Conservation (phyloP, 2,329 filamentous ascomycete genomes). For the Pseudogymnoascus sp. region DNA sequence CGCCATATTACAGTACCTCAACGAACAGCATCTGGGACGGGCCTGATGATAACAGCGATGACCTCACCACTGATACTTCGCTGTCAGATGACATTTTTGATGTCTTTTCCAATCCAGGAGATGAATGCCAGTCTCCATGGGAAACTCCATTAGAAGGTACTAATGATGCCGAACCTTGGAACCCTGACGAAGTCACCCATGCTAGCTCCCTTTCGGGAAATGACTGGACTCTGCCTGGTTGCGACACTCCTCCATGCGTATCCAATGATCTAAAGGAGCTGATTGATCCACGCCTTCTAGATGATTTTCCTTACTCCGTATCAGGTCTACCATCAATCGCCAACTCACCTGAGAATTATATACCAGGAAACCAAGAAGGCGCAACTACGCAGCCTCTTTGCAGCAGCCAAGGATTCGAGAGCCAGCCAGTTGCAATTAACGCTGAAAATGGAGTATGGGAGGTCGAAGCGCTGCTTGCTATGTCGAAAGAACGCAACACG, state of each 20-base stretch:
- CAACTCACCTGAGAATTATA: neutral
- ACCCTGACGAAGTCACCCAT: slow-evolving; percentile 11
- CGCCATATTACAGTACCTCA: slow-evolving; percentile 14
- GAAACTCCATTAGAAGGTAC: slow-evolving; percentile 17
- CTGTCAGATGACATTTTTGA: slow-evolving; percentile 17
- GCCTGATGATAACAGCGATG: slow-evolving; percentile 12
- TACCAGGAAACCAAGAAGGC: neutral
- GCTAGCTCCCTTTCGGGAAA: too few species aligned
- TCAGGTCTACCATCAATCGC: neutral
- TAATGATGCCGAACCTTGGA: slow-evolving; percentile 16
- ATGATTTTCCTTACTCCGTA: neutral
- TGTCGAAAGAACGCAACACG: slow-evolving; percentile 19
- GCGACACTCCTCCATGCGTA: slow-evolving; percentile 11
- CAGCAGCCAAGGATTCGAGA: neutral
- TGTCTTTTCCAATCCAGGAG: slow-evolving; percentile 14
- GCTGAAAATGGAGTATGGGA: neutral
- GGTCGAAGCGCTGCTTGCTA: slow-evolving; percentile 22
- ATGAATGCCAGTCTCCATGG: slow-evolving; percentile 16
- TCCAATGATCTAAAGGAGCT: neutral
- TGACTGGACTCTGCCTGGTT: too few species aligned
- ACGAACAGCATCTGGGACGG: slow-evolving; percentile 14
- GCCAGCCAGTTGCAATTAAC: neutral
- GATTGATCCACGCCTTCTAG: neutral
- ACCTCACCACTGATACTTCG: slow-evolving; percentile 18
- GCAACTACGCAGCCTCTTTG: neutral